Conservation (phyloP, 1,139 yeast genomes). For the Debaryomycetaceae sp. region DNA sequence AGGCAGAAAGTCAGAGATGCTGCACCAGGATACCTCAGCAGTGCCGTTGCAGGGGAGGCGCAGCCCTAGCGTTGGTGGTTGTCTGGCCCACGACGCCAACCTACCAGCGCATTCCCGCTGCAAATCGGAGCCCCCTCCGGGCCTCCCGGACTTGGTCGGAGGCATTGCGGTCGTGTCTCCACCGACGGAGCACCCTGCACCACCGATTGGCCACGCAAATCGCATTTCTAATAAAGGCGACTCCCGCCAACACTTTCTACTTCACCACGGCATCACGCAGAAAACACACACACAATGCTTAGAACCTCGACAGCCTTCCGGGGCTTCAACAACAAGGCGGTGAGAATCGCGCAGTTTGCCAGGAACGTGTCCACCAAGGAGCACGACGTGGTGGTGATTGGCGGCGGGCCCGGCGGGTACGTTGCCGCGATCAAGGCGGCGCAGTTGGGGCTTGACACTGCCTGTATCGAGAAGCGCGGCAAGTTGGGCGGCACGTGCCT, state of each 20-base stretch:
- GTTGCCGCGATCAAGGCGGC: constrained; percentile 99
- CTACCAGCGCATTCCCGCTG: too few relatives aligned
- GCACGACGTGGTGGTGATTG: constrained; percentile 91
- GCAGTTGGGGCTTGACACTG: constrained; percentile 89
- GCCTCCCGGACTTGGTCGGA: too few relatives aligned
- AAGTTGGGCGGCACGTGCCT: constrained; percentile 90
- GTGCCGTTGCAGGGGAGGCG: too few relatives aligned
- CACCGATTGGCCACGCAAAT: too few relatives aligned
- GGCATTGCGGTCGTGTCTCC: too few relatives aligned
- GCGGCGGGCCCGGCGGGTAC: constrained; percentile 99
- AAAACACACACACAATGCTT: constrained; percentile 7
- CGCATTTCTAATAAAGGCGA: too few relatives aligned
- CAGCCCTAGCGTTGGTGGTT: too few relatives aligned
- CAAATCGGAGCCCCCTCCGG: too few relatives aligned
- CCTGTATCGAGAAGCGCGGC: constrained; percentile 97
- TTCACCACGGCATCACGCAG: constrained; percentile 1
- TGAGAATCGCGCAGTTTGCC: constrained; percentile 19
- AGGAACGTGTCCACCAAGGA: constrained; percentile 41
- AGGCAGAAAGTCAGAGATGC: too few relatives aligned
- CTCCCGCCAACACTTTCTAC: not conserved
- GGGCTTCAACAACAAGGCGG: constrained; percentile 6
- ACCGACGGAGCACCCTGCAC: too few relatives aligned
- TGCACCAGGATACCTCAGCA: too few relatives aligned
- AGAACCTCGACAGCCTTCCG: constrained; percentile 8
- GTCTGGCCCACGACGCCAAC: too few relatives aligned